Conservation (phyloP, 2,329 filamentous ascomycete species). For the Fusarium incarnatum region DNA sequence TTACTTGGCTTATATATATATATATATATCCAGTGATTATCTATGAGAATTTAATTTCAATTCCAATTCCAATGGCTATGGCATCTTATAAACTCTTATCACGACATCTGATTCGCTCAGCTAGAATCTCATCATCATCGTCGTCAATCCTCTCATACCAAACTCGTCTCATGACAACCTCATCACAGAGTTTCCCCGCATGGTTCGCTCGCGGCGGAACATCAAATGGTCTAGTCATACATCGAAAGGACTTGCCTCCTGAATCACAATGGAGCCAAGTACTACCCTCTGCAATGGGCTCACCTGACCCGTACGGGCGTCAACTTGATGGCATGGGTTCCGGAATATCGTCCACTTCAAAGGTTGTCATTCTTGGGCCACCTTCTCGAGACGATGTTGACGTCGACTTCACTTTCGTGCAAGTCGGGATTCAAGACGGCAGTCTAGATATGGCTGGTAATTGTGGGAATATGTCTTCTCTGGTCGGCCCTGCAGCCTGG, state of each 20-base stretch:
- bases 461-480: conserved; percentile 79
- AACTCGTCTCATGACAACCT: conserved; percentile 16
- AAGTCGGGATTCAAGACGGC: conserved; percentile 71
- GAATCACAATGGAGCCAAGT: conserved; percentile 58
- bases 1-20: background rate
- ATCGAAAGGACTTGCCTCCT: conserved; percentile 52
- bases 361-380: conserved; percentile 74
- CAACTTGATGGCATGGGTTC: conserved; percentile 80
- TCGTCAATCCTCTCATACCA: conserved; percentile 2
- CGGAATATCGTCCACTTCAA: conserved; percentile 75
- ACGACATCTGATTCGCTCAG: conserved; percentile 1
- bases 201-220: conserved; percentile 70
- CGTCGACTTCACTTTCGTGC: conserved; percentile 78
- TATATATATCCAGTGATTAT: background rate
- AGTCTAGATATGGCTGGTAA: conserved; percentile 75
- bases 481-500: conserved; percentile 67
- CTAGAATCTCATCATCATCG: background rate
- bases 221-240: conserved; percentile 72
- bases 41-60: background rate
- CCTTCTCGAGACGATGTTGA: conserved; percentile 63
- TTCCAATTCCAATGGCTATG: background rate
- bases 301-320: conserved; percentile 73
- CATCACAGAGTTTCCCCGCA: conserved; percentile 51
- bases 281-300: conserved; percentile 70
- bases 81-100: background rate